Base-by-base conservation (phyloP, 441 rosid genomes). In the Populus hybrid region DNA sequence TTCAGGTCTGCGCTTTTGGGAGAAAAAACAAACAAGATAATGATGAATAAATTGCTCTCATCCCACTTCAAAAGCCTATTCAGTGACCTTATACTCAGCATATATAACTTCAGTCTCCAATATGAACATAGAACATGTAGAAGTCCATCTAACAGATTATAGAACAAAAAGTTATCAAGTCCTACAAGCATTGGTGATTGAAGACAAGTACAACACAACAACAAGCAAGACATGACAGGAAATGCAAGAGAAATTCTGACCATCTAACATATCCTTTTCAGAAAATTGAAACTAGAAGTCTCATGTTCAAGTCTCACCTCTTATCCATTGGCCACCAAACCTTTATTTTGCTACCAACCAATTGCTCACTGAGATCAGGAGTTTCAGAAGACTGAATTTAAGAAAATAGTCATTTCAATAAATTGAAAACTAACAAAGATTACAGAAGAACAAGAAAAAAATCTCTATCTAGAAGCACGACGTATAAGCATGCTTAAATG, bases 301-400 rank as follows among this genome's bases (percentile, higher is more conserved):
- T 26, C 32, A 72, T 71, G 42, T 46, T 14, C 57, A 46, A 77
- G 91, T 84, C 89, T 83, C 30, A 93, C 98, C 3, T 88, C 75
- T 78, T 84, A 81, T 95, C 99, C 70, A 81, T 21, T 19, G 97
- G 99, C 98, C 99, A 95, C 96, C 97, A 95, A 46, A 95, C 90
- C 80, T 86, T 90, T 76, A 95, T 84, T 82, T 75, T 91, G 71
- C 76, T 80, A 73, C 93, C 98, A 26, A 89, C 77, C 87, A 93
- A 76, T 78, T 83, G 85, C 80, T 86, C 82, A 67, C 82, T 86
- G 73, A 75, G 77, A 40, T 46, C 86, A 71, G 78, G 80, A 75
- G 24, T 75, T 68, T 70, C 77, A 80, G 88, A 82, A 68, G 34
- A 85, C 97, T 95, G 85, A 78, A 83, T 63, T 24, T 34, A 50